Percentiles rank a stretch among this genome's conserved stretches.
Evolutionary conservation across 192 early-diverging fungal genomes (phyloP).

Genomic region (Haplosporangium gracile): DNA sequence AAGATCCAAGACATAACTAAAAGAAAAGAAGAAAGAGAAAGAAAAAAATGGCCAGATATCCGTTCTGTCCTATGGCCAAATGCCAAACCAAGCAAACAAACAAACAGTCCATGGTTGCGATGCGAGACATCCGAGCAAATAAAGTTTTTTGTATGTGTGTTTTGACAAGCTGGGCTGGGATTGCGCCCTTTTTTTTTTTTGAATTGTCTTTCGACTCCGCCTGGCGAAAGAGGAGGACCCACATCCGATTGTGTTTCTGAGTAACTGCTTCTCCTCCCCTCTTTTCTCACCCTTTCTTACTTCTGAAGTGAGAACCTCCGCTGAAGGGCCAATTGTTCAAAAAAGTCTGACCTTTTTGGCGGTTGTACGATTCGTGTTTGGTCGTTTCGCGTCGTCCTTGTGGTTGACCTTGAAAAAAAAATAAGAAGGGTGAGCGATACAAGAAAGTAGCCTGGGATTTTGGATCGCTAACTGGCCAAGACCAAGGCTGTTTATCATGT

Average conservation of each 20-base stretch:
- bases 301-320: not conserved
- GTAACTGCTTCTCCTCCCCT: not conserved
- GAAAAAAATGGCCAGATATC: no score
- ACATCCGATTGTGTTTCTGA: not conserved
- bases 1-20: no score
- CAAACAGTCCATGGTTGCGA: not conserved
- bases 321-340: no score
- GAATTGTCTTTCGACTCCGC: not conserved
- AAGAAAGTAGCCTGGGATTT: not conserved
- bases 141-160: not conserved
- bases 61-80: no score
- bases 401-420: not conserved
- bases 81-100: not conserved
- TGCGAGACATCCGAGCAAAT: not conserved
- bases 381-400: not conserved
- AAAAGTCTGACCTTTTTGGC: not conserved
- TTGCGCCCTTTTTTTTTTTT: not conserved
- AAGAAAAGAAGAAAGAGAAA: no score
- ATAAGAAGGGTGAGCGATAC: not conserved
- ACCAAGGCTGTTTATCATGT: not conserved
- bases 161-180: slow-evolving; percentile 5
- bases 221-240: not conserved
- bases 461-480: not conserved
- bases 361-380: not conserved
- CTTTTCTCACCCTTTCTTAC: not conserved